Percentiles rank a stretch among this genome's conserved stretches.
phyloP scores from a whole-genome alignment of 495 filamentous ascomycete genomes.

The Polyplosphaeria fusca region DNA sequence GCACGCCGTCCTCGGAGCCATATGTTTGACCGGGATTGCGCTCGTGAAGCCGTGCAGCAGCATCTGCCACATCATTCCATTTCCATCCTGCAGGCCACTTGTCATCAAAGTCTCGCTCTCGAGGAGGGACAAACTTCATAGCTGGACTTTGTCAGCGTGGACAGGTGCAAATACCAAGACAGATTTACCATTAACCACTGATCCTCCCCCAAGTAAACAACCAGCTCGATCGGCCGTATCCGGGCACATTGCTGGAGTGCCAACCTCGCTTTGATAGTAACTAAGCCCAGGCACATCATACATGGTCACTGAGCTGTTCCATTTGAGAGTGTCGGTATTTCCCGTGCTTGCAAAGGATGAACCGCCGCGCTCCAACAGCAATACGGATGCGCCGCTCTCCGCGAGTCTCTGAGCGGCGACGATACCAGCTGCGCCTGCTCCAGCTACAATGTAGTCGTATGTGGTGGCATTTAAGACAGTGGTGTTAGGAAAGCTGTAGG shows the following conservation, averaged over 20 bases:
- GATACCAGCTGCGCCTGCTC: constrained; percentile 41
- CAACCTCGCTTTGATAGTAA: constrained; percentile 11
- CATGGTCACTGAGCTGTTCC: constrained; percentile 20
- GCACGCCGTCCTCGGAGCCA: constrained; percentile 13
- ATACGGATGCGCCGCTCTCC: constrained; percentile 42
- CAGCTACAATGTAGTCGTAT: constrained; percentile 39
- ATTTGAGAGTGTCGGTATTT: constrained; percentile 7
- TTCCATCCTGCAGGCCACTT: constrained; percentile 29
- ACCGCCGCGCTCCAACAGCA: constrained; percentile 44
- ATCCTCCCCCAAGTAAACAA: constrained; percentile 29
- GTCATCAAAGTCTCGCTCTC: constrained; percentile 14
- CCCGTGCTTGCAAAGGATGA: constrained; percentile 29
- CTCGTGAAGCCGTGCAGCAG: constrained; percentile 15
- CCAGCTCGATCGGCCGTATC: constrained; percentile 23
- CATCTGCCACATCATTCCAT: constrained; percentile 12
- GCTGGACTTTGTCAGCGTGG: constrained; percentile 1
- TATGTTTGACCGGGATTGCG: constrained; percentile 15
- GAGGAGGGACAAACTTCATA: constrained; percentile 22
- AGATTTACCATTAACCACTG: constrained; percentile 45
- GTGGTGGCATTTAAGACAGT: constrained; percentile 22
- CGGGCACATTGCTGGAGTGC: constrained; percentile 12
- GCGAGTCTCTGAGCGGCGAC: constrained; percentile 35
- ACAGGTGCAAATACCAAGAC: not conserved
- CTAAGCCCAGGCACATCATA: constrained; percentile 27
- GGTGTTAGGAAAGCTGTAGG: constrained; percentile 36